Conservation (phyloP, 768 basidiomycete genomes). For the Hirschioporus abietinus region DNA sequence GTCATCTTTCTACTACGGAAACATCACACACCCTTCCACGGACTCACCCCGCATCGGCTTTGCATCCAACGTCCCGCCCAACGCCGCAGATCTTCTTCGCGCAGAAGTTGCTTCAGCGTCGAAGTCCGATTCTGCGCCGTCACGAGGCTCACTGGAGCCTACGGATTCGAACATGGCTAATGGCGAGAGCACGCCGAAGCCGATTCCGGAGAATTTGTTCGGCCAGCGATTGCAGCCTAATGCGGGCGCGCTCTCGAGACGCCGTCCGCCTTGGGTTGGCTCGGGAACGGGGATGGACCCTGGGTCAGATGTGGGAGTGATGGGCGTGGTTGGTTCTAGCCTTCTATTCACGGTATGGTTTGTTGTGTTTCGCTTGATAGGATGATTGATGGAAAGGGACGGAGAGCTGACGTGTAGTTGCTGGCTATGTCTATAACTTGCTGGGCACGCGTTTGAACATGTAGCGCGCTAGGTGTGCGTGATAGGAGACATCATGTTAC, state of each 20-base stretch:
- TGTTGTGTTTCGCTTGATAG: neutral
- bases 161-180: neutral
- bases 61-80: slow-evolving; percentile 59
- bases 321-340: neutral
- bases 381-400: no score
- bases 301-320: no score
- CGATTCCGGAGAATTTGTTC: neutral
- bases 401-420: no score
- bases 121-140: neutral
- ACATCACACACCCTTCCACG: slow-evolving; percentile 58
- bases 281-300: neutral
- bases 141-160: no score
- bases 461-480: no score
- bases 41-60: slow-evolving; percentile 69
- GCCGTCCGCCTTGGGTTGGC: neutral
- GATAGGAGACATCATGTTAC: no score
- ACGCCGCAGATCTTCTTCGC: slow-evolving; percentile 33
- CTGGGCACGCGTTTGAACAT: no score
- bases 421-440: no score
- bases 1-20: slow-evolving; percentile 67
- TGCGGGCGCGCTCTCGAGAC: neutral
- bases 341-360: neutral
- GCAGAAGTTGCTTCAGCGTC: neutral
- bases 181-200: neutral
- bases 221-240: neutral